Evolutionary conservation across 495 filamentous ascomycete species (phyloP).

Genomic region (Hyaloscypha finlandica): DNA sequence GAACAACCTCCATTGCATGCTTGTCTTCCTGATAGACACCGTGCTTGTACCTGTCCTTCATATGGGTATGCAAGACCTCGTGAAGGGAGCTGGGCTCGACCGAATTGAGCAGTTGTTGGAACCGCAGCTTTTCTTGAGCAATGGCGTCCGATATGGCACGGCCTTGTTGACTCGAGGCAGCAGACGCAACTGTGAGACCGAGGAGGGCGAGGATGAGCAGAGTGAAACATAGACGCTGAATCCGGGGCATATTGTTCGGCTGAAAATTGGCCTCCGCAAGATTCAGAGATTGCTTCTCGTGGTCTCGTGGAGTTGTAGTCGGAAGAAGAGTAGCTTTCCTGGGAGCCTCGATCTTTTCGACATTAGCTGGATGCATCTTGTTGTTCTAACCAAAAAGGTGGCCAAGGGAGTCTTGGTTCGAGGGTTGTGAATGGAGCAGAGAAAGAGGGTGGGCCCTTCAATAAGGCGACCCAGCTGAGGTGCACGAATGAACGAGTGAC

Average conservation of each 20-base stretch:
- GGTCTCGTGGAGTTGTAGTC: background rate
- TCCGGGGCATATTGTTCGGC: constrained; percentile 25
- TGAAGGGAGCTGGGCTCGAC: constrained; percentile 44
- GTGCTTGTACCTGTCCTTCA: constrained; percentile 43
- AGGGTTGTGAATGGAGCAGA: constrained; percentile 1
- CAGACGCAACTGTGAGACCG: constrained; percentile 17
- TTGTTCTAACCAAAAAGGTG: constrained; percentile 16
- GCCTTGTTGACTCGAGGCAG: background rate
- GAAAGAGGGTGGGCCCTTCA: background rate
- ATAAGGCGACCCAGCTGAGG: constrained; percentile 3
- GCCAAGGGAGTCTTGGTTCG: background rate
- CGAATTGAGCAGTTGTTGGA: constrained; percentile 43
- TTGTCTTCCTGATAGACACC: constrained; percentile 47
- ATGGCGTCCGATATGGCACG: background rate
- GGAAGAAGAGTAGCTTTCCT: constrained; percentile 8
- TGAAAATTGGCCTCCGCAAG: background rate
- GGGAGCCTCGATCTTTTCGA: constrained; percentile 15
- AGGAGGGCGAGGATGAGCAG: constrained; percentile 23
- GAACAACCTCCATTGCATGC: constrained; percentile 43
- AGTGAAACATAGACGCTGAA: constrained; percentile 16
- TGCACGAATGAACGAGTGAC: constrained; percentile 12
- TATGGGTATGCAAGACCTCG: constrained; percentile 41
- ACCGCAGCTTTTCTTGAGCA: constrained; percentile 21
- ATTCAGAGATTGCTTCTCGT: constrained; percentile 1
- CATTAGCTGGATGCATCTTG: constrained; percentile 23